Conservation (phyloP, 2,329 filamentous ascomycete genomes). For the Zelopaecilomyces penicillatus region DNA sequence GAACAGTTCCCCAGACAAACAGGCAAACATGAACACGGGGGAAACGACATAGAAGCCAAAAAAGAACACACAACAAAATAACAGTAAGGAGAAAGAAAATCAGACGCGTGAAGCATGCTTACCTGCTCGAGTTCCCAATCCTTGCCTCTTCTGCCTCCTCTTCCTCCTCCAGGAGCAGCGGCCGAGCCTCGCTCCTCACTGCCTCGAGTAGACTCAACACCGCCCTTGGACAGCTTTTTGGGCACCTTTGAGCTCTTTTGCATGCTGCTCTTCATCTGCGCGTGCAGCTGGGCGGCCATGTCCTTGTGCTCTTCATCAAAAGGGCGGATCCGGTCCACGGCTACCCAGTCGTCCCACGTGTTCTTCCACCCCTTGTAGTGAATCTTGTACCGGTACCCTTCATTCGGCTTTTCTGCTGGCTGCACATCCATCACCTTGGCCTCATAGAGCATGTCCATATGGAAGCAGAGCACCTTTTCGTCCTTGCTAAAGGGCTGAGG, state of each 20-base stretch:
- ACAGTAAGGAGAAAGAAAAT: constrained; percentile 7
- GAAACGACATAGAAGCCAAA: not conserved
- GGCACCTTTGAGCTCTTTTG: constrained; percentile 44
- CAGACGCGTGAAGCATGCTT: constrained; percentile 22
- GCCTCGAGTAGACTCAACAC: constrained; percentile 49
- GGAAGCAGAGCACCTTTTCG: constrained; percentile 93
- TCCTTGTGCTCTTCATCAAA: constrained; percentile 93
- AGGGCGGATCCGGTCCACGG: constrained; percentile 86
- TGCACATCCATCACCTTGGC: constrained; percentile 83
- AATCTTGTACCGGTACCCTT: constrained; percentile 78
- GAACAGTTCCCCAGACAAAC: too few species aligned
- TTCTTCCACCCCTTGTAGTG: constrained; percentile 99
- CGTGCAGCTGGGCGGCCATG: constrained; percentile 65
- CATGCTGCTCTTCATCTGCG: constrained; percentile 56
- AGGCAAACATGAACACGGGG: not conserved
- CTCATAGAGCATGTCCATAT: constrained; percentile 94
- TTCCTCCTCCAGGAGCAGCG: constrained; percentile 49
- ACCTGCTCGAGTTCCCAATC: constrained; percentile 81
- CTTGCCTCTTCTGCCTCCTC: constrained; percentile 65
- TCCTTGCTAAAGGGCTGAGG: constrained; percentile 58
- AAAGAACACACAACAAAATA: constrained; percentile 2
- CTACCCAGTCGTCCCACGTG: constrained; percentile 99
- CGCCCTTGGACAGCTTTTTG: constrained; percentile 36
- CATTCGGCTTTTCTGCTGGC: constrained; percentile 57
- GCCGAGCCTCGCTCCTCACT: constrained; percentile 68